Conservation (phyloP, 345 rosid species). For the Gossypium anomalum region DNA sequence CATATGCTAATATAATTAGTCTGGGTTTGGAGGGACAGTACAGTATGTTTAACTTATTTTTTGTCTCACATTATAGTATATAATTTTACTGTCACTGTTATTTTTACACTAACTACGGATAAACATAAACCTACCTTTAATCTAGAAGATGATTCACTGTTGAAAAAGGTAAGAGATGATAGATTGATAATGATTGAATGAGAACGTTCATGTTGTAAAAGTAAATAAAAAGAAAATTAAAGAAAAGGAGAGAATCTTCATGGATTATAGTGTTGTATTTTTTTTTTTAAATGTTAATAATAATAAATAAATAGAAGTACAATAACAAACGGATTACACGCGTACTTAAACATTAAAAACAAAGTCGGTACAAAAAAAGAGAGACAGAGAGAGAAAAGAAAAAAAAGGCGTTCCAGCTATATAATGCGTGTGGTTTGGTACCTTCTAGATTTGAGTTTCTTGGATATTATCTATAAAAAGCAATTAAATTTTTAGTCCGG, state of each 20-base stretch:
- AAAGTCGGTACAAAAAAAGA: too few relatives aligned
- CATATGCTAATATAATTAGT: too few relatives aligned
- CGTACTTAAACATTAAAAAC: neutral
- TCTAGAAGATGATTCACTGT: too few relatives aligned
- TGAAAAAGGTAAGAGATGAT: too few relatives aligned
- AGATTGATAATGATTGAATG: neutral
- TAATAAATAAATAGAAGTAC: neutral
- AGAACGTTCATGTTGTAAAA: neutral
- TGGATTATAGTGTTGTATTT: neutral
- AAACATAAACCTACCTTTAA: too few relatives aligned
- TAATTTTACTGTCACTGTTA: accelerated
- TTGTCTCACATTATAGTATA: accelerated
- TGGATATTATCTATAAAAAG: too few relatives aligned
- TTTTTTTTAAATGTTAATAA: neutral
- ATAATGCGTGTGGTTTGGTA: neutral
- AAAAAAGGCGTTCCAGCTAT: neutral
- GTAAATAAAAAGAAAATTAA: neutral
- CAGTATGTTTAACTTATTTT: too few relatives aligned
- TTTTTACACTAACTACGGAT: accelerated
- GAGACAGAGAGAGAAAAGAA: neutral
- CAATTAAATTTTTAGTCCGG: accelerated
- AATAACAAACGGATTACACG: neutral
- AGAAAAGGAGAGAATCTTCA: neutral
- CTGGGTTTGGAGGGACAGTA: accelerated
- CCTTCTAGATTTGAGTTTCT: neutral